These are phyloP conservation scores for Penicillium mononematosum DNA, from an alignment of 495 filamentous ascomycete genomes.

Conservation along the genomic window DNA sequence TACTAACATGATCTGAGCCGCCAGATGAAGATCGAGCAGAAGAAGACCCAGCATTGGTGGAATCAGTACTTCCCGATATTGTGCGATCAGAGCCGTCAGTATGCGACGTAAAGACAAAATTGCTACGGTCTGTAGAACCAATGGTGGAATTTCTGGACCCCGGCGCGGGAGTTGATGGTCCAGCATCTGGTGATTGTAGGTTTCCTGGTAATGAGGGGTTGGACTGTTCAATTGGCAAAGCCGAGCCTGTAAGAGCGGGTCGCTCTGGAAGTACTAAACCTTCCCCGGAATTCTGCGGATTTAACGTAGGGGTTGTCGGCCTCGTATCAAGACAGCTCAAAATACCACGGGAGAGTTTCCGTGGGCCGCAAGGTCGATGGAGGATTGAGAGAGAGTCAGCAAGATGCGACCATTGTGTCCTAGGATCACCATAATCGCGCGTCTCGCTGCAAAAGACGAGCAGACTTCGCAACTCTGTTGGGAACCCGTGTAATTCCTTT, in stretches of 20 bases:
- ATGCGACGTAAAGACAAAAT: background rate
- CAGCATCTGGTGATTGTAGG: background rate
- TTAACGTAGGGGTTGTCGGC: background rate
- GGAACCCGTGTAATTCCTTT: conserved; percentile 10
- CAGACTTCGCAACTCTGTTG: conserved; percentile 10
- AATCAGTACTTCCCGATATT: background rate
- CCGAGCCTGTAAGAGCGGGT: background rate
- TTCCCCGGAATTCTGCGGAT: background rate
- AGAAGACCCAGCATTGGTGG: background rate
- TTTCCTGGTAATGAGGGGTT: background rate
- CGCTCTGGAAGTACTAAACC: background rate
- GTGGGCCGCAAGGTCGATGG: conserved; percentile 54
- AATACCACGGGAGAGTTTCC: conserved; percentile 58
- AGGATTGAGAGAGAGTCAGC: conserved; percentile 37
- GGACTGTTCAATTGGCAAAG: background rate
- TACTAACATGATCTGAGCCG: background rate
- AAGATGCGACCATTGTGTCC: conserved; percentile 23
- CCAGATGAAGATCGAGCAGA: background rate
- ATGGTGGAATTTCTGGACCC: background rate
- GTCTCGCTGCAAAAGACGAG: conserved; percentile 30
- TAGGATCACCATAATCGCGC: conserved; percentile 15
- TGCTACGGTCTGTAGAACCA: background rate
- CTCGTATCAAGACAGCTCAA: conserved; percentile 24
- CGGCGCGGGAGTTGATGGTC: background rate
- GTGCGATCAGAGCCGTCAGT: background rate